Percentiles rank a stretch among this genome's conserved stretches.
Conservation (phyloP, 495 filamentous ascomycete genomes). For the Thozetella sp. region DNA sequence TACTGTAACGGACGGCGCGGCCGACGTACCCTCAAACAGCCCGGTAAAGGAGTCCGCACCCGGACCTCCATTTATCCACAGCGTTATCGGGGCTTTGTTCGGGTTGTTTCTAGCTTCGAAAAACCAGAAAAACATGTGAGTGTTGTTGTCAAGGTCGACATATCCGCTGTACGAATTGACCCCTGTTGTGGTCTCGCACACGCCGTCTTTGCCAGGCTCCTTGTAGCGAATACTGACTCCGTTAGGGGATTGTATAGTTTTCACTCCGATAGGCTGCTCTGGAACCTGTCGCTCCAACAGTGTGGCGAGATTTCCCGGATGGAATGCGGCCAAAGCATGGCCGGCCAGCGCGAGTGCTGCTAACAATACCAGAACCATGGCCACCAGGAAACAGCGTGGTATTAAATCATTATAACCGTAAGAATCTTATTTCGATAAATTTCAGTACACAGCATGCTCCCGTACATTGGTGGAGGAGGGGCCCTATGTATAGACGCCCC, state of each 20-base stretch:
- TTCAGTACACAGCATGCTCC: slow-evolving; percentile 13
- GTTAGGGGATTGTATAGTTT: slow-evolving; percentile 58
- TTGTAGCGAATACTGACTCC: slow-evolving; percentile 55
- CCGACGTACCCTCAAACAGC: slow-evolving; percentile 60
- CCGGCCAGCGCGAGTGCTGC: too few species aligned
- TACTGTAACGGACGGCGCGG: too few species aligned
- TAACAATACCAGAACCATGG: too few species aligned
- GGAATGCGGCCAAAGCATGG: too few species aligned
- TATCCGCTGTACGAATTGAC: slow-evolving; percentile 38
- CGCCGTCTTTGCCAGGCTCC: slow-evolving; percentile 47
- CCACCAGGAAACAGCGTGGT: too few species aligned
- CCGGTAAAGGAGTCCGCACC: slow-evolving; percentile 62
- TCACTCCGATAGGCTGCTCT: slow-evolving; percentile 53
- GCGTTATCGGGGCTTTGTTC: slow-evolving; percentile 51
- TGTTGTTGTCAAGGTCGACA: slow-evolving; percentile 47
- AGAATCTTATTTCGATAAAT: too few species aligned
- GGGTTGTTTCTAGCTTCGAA: slow-evolving; percentile 61
- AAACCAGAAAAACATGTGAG: slow-evolving; percentile 75
- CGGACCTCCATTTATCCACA: slow-evolving; percentile 66
- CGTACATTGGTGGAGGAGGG: background rate
- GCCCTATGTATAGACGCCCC: background rate
- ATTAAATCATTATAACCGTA: too few species aligned
- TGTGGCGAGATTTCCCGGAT: too few species aligned
- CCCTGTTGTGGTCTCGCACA: slow-evolving; percentile 30
- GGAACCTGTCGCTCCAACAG: slow-evolving; percentile 25